phyloP scores from a whole-genome alignment of 2,329 filamentous ascomycete genomes.

The Chaetomium sp. region DNA sequence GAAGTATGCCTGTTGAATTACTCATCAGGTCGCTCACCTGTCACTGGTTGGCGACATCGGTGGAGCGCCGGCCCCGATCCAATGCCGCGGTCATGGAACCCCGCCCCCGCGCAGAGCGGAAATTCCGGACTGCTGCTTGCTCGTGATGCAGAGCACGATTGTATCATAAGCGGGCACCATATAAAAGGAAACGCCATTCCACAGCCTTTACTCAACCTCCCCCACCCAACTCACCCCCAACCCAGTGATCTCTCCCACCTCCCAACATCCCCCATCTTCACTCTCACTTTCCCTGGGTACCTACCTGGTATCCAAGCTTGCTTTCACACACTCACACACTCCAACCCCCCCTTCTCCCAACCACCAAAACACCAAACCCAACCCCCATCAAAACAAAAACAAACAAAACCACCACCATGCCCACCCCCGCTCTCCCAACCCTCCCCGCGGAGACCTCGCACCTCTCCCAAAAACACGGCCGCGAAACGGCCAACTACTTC shows the following conservation, averaged over 20 bases:
- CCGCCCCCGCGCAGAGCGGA: conserved; percentile 2
- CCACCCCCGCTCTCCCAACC: conserved; percentile 44
- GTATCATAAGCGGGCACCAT: neutral
- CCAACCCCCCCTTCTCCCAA: neutral
- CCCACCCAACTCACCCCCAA: neutral
- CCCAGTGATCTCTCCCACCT: neutral
- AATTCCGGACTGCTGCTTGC: neutral
- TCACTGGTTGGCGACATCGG: neutral
- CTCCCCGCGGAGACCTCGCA: conserved; percentile 61
- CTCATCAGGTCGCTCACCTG: neutral
- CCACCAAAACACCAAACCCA: neutral
- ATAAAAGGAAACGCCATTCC: neutral
- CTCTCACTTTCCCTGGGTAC: no score
- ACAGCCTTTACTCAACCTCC: neutral
- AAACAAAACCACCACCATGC: conserved; percentile 23
- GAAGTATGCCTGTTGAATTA: no score
- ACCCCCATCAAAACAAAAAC: conserved; percentile 32
- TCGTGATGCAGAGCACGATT: neutral
- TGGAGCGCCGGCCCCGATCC: neutral
- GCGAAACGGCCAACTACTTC: conserved; percentile 83
- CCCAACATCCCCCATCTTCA: neutral
- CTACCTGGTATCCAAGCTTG: no score
- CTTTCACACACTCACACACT: no score
- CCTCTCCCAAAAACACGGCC: conserved; percentile 76
- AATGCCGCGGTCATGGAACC: conserved; percentile 12